These are phyloP conservation scores for Trapa bicornis DNA, from an alignment of 345 rosid genomes.

Conservation along the genomic window DNA sequence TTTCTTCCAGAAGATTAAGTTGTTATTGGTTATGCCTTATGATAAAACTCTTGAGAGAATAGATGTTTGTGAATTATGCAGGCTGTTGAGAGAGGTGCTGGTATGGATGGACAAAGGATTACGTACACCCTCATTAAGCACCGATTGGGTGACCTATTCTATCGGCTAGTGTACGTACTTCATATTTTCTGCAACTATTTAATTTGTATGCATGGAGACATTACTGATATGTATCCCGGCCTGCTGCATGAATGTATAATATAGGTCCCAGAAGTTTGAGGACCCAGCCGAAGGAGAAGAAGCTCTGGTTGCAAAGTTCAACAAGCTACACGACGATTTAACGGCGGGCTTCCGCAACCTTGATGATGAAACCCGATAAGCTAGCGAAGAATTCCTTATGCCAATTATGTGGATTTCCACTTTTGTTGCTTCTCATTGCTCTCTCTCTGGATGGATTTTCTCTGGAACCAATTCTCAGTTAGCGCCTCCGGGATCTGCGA, in stretches of 20 bases:
- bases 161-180: slow-evolving; percentile 67
- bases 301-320: slow-evolving; percentile 71
- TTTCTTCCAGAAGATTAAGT: no score
- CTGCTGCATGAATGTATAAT: no score
- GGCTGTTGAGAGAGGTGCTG: slow-evolving; percentile 97
- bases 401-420: no score
- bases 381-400: background rate
- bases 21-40: no score
- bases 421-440: no score
- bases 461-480: no score
- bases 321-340: slow-evolving; percentile 80
- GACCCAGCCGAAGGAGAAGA: slow-evolving; percentile 99
- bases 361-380: slow-evolving; percentile 85
- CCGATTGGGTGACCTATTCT: slow-evolving; percentile 93
- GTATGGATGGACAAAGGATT: slow-evolving; percentile 99
- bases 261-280: slow-evolving; percentile 90
- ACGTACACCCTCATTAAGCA: slow-evolving; percentile 85
- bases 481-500: no score
- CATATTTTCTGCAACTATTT: no score
- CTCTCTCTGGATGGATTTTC: no score
- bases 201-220: no score
- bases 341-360: slow-evolving; percentile 87
- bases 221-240: no score
- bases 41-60: no score
- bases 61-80: slow-evolving; percentile 13